These are phyloP conservation scores for Starmerella roubikii DNA, from an alignment of 805 yeast genomes.

Conservation along the genomic window DNA sequence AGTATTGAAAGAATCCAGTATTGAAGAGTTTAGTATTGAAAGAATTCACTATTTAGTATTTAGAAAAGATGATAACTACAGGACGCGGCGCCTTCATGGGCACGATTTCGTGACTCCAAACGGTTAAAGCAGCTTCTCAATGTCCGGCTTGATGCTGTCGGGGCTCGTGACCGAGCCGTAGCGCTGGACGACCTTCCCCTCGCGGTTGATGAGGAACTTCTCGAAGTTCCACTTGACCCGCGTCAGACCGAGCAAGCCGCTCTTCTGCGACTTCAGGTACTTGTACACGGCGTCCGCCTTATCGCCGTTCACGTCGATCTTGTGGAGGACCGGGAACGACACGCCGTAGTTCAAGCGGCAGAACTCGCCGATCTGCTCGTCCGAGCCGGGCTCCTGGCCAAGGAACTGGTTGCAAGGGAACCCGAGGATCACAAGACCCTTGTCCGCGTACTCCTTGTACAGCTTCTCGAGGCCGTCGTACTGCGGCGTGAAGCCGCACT, in stretches of 20 bases:
- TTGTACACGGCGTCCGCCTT: constrained; percentile 68
- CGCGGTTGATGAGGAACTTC: constrained; percentile 47
- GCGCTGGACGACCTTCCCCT: constrained; percentile 49
- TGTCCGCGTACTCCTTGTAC: constrained; percentile 48
- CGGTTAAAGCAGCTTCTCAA: no score
- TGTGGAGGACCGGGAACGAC: constrained; percentile 73
- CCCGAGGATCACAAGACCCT: constrained; percentile 58
- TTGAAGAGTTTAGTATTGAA: no score
- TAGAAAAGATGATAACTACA: no score
- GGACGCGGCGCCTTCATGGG: no score
- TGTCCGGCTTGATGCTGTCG: constrained; percentile 38
- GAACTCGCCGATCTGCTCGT: constrained; percentile 55
- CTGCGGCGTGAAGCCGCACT: constrained; percentile 71
- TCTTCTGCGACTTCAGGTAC: constrained; percentile 56
- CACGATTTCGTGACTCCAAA: no score
- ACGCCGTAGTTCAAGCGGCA: constrained; percentile 81
- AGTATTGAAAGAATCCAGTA: no score
- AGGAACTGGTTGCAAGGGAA: constrained; percentile 91
- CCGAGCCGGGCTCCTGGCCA: constrained; percentile 59
- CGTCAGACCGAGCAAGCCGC: constrained; percentile 48
- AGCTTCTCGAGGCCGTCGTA: constrained; percentile 58
- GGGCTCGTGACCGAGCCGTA: constrained; percentile 64
- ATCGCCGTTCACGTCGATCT: constrained; percentile 81
- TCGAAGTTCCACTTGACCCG: constrained; percentile 73
- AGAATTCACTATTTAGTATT: no score